Percentiles rank a stretch among this genome's conserved stretches.
phyloP scores from a whole-genome alignment of 768 basidiomycete species.

The Tylopilus intermedius region DNA sequence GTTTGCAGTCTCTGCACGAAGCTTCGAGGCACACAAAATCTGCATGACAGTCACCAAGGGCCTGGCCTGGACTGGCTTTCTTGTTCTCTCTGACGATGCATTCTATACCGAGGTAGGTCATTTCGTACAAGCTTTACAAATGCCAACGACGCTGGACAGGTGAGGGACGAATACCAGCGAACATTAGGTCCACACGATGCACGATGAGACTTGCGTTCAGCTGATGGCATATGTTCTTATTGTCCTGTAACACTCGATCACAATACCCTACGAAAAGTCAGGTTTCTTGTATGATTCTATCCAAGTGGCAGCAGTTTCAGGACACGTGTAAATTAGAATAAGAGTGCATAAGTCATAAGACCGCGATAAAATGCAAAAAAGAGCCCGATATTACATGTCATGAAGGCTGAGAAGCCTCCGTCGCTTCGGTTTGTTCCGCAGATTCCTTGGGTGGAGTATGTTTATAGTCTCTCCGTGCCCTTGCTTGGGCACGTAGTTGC shows the following conservation, averaged over 20 bases:
- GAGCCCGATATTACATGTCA: constrained; percentile 11
- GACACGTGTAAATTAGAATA: constrained; percentile 21
- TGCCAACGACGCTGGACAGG: constrained; percentile 10
- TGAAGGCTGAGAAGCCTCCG: constrained; percentile 9
- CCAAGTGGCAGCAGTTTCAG: constrained; percentile 10
- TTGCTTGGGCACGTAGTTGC: constrained; percentile 28
- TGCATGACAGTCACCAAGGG: constrained; percentile 56
- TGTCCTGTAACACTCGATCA: constrained; percentile 15
- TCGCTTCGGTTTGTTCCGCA: constrained; percentile 23
- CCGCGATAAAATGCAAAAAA: constrained; percentile 11
- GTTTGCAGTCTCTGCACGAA: constrained; percentile 58
- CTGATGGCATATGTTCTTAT: neutral
- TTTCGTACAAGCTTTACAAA: neutral
- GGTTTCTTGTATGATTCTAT: constrained; percentile 13
- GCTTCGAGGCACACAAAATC: constrained; percentile 55
- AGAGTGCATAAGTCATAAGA: constrained; percentile 12
- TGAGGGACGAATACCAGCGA: constrained; percentile 22
- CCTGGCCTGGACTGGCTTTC: constrained; percentile 58
- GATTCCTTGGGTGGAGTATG: constrained; percentile 34
- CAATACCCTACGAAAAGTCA: constrained; percentile 10
- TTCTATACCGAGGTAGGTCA: constrained; percentile 50
- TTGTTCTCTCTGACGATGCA: constrained; percentile 50
- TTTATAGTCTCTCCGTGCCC: constrained; percentile 33
- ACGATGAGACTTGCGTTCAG: neutral
- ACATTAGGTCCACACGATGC: constrained; percentile 3